These are phyloP conservation scores for Plasmodium sp. DNA, from an alignment of 169 alveolate genomes.

Conservation along the genomic window DNA sequence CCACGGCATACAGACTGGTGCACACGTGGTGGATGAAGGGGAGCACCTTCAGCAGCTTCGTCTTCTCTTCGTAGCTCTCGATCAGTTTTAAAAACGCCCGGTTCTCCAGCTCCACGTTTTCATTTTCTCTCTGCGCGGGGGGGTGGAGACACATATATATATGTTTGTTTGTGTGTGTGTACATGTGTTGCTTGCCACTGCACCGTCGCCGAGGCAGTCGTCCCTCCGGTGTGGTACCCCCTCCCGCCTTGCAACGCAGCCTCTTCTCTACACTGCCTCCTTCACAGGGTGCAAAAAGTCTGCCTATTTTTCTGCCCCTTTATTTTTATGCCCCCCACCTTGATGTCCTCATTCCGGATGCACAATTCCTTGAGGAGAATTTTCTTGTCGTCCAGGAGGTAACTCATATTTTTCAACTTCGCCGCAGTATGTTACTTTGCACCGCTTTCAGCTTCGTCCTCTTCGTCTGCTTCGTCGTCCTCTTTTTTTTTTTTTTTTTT, in stretches of 20 bases:
- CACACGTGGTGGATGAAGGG: conserved; percentile 53
- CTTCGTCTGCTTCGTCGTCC: neutral
- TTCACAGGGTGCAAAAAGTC: neutral
- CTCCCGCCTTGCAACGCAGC: neutral
- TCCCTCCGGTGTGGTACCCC: neutral
- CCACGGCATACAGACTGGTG: conserved; percentile 17
- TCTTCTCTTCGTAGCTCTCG: conserved; percentile 39
- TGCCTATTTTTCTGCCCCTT: neutral
- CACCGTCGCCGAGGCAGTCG: neutral
- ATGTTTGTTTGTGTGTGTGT: neutral
- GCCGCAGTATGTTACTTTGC: neutral
- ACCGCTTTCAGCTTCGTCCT: neutral
- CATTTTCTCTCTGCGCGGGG: conserved; percentile 10
- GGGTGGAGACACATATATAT: neutral
- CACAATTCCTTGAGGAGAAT: conserved; percentile 18
- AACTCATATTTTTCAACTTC: conserved; percentile 22
- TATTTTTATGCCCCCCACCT: neutral
- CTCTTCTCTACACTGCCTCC: neutral
- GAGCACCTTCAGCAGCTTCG: conserved; percentile 6
- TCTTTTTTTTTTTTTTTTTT: too few species aligned
- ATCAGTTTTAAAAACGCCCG: conserved; percentile 31
- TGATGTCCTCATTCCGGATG: conserved; percentile 37
- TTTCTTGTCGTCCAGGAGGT: conserved; percentile 57
- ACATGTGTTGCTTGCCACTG: neutral
- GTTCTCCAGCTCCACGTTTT: conserved; percentile 25